Evolutionary conservation across 768 basidiomycete genomes (phyloP).

Genomic region (Baorangia bicolor): DNA sequence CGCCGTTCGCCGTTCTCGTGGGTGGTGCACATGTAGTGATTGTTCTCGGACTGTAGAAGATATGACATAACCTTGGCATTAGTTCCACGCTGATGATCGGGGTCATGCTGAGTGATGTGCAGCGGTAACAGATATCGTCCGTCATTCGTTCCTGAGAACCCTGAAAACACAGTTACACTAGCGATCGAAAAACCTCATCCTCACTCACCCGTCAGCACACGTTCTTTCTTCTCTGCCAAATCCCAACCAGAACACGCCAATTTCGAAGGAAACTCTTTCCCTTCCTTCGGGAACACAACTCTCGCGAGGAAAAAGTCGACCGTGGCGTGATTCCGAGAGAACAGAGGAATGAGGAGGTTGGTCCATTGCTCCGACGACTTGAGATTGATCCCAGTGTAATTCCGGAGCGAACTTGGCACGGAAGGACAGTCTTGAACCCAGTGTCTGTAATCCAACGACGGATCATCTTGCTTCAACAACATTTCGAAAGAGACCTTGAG

Average conservation of each 20-base stretch:
- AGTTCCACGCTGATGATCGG: constrained; percentile 14
- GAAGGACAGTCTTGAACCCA: constrained; percentile 33
- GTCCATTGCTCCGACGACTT: constrained; percentile 36
- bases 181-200: too few relatives aligned
- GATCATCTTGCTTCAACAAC: constrained; percentile 42
- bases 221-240: too few relatives aligned
- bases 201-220: constrained; percentile 9
- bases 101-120: constrained; percentile 28
- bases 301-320: constrained; percentile 48
- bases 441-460: constrained; percentile 38
- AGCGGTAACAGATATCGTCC: constrained; percentile 29
- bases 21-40: constrained; percentile 27
- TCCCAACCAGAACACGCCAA: constrained; percentile 50
- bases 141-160: constrained; percentile 59
- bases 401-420: constrained; percentile 33
- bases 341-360: constrained; percentile 32
- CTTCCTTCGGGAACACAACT: constrained; percentile 50
- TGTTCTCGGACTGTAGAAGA: constrained; percentile 36
- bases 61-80: constrained; percentile 40
- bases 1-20: constrained; percentile 8
- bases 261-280: constrained; percentile 47
- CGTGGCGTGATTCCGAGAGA: constrained; percentile 36
- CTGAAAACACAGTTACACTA: not conserved
- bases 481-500: constrained; percentile 37
- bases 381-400: constrained; percentile 42